Conservation (phyloP, 208 protist genomes). For the Herpetomonas tarakana region DNA sequence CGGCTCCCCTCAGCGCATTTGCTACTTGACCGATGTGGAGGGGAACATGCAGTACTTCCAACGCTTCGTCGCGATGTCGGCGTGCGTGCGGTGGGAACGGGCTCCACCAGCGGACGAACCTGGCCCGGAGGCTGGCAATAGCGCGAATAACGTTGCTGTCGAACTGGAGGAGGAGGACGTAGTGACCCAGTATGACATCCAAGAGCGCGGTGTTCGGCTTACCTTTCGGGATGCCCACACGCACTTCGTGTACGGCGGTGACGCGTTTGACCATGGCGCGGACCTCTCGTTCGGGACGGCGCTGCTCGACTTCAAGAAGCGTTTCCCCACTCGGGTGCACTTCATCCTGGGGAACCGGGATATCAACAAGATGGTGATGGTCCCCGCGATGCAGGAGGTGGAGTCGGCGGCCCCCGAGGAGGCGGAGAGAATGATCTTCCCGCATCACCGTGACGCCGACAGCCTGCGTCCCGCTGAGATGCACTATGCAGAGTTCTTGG, state of each 20-base stretch:
- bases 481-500: constrained; percentile 17
- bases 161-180: neutral
- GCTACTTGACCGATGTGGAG: constrained; percentile 89
- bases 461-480: constrained; percentile 6
- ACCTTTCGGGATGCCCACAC: constrained; percentile 39
- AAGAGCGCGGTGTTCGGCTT: constrained; percentile 22
- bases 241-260: constrained; percentile 89
- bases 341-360: constrained; percentile 90
- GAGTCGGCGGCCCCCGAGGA: constrained; percentile 13
- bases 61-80: constrained; percentile 42
- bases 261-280: constrained; percentile 83
- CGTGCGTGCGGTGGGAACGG: constrained; percentile 12
- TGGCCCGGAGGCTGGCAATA: neutral
- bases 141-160: neutral
- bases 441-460: constrained; percentile 3
- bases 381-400: constrained; percentile 25
- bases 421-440: constrained; percentile 26
- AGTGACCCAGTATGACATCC: constrained; percentile 7
- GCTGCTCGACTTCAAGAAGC: constrained; percentile 73
- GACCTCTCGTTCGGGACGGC: constrained; percentile 61
- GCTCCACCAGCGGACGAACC: neutral
- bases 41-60: constrained; percentile 82
- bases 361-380: constrained; percentile 88
- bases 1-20: constrained; percentile 33
- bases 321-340: constrained; percentile 74